Conservation (phyloP, 768 basidiomycete species). For the Termitomyces sp. region DNA sequence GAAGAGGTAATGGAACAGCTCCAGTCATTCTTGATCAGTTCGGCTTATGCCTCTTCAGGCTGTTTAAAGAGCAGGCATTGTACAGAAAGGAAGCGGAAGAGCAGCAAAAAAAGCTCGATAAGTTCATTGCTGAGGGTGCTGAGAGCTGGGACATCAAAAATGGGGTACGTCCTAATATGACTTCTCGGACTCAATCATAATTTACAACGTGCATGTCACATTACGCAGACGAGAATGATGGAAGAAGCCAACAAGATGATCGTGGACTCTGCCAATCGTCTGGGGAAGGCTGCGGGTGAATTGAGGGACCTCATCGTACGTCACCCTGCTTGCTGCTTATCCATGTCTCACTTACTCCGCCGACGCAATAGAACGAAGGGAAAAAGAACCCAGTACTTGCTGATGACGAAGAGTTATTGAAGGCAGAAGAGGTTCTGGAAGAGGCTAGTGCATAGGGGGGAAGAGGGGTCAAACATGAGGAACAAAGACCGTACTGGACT, state of each 20-base stretch:
- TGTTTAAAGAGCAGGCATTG: conserved; percentile 61
- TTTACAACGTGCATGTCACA: conserved; percentile 10
- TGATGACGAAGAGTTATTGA: conserved; percentile 39
- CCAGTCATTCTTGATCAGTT: conserved; percentile 6
- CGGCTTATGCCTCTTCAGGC: conserved; percentile 29
- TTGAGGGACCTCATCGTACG: conserved; percentile 66
- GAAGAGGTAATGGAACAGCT: conserved; percentile 45
- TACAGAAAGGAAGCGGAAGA: conserved; percentile 66
- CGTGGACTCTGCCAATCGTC: conserved; percentile 52
- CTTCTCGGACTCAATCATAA: neutral
- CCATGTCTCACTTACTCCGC: conserved; percentile 4
- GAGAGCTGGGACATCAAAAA: conserved; percentile 80
- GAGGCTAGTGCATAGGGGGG: conserved; percentile 39
- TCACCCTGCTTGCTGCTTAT: conserved; percentile 17
- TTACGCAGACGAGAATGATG: conserved; percentile 52
- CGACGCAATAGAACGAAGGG: conserved; percentile 34
- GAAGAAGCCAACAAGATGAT: conserved; percentile 85
- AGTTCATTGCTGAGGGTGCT: conserved; percentile 51
- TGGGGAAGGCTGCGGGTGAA: conserved; percentile 59
- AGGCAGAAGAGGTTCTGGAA: conserved; percentile 57
- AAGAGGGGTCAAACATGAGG: conserved; percentile 4
- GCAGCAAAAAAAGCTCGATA: conserved; percentile 54
- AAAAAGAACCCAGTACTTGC: conserved; percentile 37
- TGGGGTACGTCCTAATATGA: conserved; percentile 44
- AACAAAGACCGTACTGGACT: neutral